These are phyloP conservation scores for Protoeuglena noctilucae DNA, from an alignment of 139 green algal genomes.

Conservation along the genomic window DNA sequence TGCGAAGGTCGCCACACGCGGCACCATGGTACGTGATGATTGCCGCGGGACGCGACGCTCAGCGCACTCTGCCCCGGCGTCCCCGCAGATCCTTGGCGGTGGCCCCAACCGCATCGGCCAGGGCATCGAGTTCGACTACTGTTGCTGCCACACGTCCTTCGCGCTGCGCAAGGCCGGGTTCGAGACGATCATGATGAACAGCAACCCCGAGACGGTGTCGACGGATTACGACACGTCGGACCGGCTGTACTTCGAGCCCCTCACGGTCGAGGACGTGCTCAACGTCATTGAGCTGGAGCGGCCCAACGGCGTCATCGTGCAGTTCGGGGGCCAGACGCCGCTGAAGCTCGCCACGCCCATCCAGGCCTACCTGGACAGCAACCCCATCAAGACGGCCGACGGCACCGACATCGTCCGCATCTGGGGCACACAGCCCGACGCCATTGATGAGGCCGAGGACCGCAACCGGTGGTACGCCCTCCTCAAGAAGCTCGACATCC, in stretches of 20 bases:
- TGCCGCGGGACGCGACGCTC: neutral
- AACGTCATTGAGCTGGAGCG: conserved; percentile 91
- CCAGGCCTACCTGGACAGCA: conserved; percentile 49
- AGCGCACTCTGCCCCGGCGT: too few species aligned
- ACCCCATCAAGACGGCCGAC: conserved; percentile 49
- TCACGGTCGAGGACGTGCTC: conserved; percentile 81
- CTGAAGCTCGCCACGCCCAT: conserved; percentile 77
- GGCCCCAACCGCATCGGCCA: conserved; percentile 98
- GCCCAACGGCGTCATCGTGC: conserved; percentile 96
- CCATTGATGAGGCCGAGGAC: conserved; percentile 95
- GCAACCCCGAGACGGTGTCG: conserved; percentile 95
- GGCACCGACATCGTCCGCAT: conserved; percentile 75
- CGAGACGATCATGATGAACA: conserved; percentile 99
- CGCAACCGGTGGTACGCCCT: conserved; percentile 60
- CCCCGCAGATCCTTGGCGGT: conserved; percentile 79
- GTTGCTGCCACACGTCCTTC: conserved; percentile 98
- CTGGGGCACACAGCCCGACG: conserved; percentile 87
- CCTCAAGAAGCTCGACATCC: conserved; percentile 64
- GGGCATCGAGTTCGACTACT: conserved; percentile 99
- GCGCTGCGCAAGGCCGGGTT: conserved; percentile 68
- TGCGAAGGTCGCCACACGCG: too few species aligned
- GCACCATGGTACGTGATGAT: too few species aligned
- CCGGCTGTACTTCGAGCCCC: conserved; percentile 97
- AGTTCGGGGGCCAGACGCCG: conserved; percentile 98
- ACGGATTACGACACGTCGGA: conserved; percentile 94